Evolutionary conservation across 2,329 filamentous ascomycete genomes (phyloP), one percentile per base, ranked within the genome.

Genomic region (Oidium heveae): DNA sequence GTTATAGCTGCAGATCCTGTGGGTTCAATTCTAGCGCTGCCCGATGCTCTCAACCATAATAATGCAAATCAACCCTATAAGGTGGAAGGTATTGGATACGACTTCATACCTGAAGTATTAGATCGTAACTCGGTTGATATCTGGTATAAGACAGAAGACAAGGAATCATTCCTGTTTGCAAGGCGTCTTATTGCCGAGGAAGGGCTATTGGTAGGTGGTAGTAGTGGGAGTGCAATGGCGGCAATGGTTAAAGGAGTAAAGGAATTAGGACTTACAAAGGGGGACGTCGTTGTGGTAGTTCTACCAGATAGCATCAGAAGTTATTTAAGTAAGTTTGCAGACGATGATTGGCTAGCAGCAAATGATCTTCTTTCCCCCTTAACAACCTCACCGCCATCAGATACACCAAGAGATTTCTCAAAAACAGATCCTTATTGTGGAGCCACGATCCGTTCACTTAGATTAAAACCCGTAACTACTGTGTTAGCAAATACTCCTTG

Each of bases 121-220:
- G 80, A 91, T 60, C 86, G 82, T 64, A 69, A 80, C 32, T 67
- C 76, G 5, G 84, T 98, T 33, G 85, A 95, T 67, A 84, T 82
- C 65, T 98, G 91, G 91, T 96, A 95, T 72, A 98, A 98, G 77
- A 98, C 91, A 3, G 85, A 89, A 58, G 91, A 98, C 65, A 76
- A 78, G 57, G 84, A 94, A 66, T 88, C 88, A 2, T 98, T 98
- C 70, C 74, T 80, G 66, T 88, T 86, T 64, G 86, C 91, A n/a
- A 76, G 93, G 53, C 75, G 88, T 46, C 71, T 98, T 54, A 98
- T 98, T 62, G 76, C 86, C 16, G 91, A 98, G 67, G 91, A 98
- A 69, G 91, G 91, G 53, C 74, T 98, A 15, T 75, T 98, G 9
- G 87, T 94, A 20, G 91, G 91, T 62, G 91, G 91, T 46, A 94